phyloP scores from a whole-genome alignment of 176 grass and related monocot species.

The Carex cristatella region DNA sequence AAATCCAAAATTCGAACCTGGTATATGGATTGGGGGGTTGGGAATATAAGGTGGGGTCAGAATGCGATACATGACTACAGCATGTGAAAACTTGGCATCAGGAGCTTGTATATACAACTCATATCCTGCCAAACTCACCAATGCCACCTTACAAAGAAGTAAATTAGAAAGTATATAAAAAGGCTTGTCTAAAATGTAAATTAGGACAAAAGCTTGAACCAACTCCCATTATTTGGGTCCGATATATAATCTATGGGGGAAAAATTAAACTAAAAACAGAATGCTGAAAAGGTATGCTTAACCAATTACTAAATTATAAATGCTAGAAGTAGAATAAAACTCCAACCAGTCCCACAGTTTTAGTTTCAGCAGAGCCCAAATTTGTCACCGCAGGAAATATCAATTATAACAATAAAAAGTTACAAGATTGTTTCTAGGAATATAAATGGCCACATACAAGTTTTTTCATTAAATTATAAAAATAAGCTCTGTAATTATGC shows the following conservation, averaged over 20 bases:
- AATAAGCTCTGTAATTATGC: background rate
- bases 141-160: conserved; percentile 3
- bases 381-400: background rate
- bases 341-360: background rate
- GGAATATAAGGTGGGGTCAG: background rate
- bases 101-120: background rate
- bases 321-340: background rate
- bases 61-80: conserved; percentile 36
- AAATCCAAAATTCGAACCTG: conserved; percentile 31
- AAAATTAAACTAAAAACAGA: conserved; percentile 9
- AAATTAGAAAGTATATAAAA: background rate
- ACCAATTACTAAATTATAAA: background rate
- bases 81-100: conserved; percentile 39
- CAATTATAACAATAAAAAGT: background rate
- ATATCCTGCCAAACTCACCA: conserved; percentile 8
- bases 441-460: conserved; percentile 4
- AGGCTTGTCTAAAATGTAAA: background rate
- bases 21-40: conserved; percentile 25
- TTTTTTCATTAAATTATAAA: background rate
- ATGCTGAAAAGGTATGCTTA: background rate
- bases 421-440: background rate
- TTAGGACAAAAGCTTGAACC: conserved; percentile 15
- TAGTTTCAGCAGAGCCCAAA: background rate
- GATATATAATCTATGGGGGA: background rate
- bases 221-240: background rate